Evolutionary conservation across 2,329 filamentous ascomycete species (phyloP).

Genomic region (Cytospora paraplurivora): DNA sequence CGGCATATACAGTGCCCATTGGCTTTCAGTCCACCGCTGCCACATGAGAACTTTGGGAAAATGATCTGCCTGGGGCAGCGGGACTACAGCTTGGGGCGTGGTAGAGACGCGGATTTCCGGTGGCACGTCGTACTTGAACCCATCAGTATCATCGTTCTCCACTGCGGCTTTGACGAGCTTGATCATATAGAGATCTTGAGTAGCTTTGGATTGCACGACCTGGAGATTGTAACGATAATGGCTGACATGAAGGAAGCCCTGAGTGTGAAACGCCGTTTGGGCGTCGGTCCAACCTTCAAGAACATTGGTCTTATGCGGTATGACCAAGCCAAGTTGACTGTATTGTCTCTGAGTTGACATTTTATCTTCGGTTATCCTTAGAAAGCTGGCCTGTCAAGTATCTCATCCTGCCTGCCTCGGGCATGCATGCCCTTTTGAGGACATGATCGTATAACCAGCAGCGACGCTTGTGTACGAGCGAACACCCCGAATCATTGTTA

Average conservation of each 20-base stretch:
- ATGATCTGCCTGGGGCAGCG: not conserved
- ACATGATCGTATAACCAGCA: not conserved
- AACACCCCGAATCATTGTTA: too few relatives aligned
- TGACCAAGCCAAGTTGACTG: not conserved
- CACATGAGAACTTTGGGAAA: conserved; percentile 4
- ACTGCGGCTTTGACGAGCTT: not conserved
- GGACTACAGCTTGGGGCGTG: not conserved
- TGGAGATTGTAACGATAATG: not conserved
- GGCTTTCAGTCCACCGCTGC: not conserved
- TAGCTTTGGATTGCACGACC: not conserved
- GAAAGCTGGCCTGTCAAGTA: fast-evolving
- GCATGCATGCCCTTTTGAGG: not conserved
- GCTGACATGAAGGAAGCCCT: not conserved
- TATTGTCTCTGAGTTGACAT: not conserved
- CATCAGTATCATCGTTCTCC: not conserved
- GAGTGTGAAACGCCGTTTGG: not conserved
- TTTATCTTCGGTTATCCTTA: not conserved
- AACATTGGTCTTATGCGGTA: not conserved
- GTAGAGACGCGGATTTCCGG: conserved; percentile 9
- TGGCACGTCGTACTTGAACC: not conserved
- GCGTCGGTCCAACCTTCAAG: not conserved
- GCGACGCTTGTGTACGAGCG: not conserved
- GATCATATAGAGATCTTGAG: not conserved
- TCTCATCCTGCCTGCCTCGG: fast-evolving
- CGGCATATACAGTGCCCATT: conserved; percentile 1